These are phyloP conservation scores for Echeveria elegans DNA, from an alignment of 164 flowering plant genomes.

Conservation along the genomic window DNA sequence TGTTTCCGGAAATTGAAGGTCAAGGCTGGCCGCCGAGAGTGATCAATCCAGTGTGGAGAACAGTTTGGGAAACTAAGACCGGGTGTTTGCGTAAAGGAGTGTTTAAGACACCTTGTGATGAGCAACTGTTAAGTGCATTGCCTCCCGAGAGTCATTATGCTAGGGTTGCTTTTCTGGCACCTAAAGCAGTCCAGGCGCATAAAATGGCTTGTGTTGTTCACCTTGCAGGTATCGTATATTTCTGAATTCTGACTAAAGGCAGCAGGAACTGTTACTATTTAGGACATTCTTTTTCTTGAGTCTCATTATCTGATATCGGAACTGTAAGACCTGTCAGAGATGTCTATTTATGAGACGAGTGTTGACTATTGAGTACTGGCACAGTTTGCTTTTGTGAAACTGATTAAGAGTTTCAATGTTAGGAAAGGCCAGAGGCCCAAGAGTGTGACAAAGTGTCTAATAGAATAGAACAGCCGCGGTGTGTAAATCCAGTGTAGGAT, in stretches of 20 bases:
- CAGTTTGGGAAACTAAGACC: slow-evolving; percentile 78
- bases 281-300: too few species aligned
- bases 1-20: slow-evolving; percentile 59
- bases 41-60: slow-evolving; percentile 72
- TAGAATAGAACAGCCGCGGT: too few species aligned
- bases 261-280: too few species aligned
- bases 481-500: too few species aligned
- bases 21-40: slow-evolving; percentile 68
- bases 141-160: slow-evolving; percentile 86
- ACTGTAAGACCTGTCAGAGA: background rate
- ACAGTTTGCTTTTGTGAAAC: too few species aligned
- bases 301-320: background rate
- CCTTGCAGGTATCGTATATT: slow-evolving; percentile 66
- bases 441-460: too few species aligned
- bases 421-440: too few species aligned
- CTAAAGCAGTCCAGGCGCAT: slow-evolving; percentile 53
- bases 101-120: slow-evolving; percentile 76
- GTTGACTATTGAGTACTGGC: too few species aligned
- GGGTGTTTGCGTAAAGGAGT: slow-evolving; percentile 77
- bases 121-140: slow-evolving; percentile 63
- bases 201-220: slow-evolving; percentile 94
- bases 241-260: background rate
- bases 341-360: background rate
- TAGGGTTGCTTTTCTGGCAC: slow-evolving; percentile 79
- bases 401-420: too few species aligned